A percentile compares a stretch with the other conserved stretches of the same genome.
These are phyloP conservation scores for Penicillium sp. DNA, from an alignment of 2,329 filamentous ascomycete species.

Conservation along the genomic window DNA sequence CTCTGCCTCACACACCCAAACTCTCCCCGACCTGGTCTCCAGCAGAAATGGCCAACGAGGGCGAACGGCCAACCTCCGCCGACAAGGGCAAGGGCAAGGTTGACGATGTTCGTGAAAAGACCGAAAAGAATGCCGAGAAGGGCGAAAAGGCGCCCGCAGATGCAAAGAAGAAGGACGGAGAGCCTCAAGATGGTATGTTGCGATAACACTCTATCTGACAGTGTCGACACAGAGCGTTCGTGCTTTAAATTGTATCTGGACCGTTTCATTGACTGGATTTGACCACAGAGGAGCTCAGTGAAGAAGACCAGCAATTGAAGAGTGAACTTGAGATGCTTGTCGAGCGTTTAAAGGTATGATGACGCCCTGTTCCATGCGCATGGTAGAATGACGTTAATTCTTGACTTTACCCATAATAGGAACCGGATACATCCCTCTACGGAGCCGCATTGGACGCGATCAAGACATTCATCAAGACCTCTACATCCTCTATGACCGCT, in stretches of 20 bases:
- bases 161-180: constrained; percentile 74
- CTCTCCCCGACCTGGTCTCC: constrained; percentile 29
- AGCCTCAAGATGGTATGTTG: constrained; percentile 59
- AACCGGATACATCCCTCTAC: constrained; percentile 84
- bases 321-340: constrained; percentile 97
- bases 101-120: constrained; percentile 64
- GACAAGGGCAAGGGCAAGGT: constrained; percentile 98
- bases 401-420: constrained; percentile 54
- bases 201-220: constrained; percentile 3
- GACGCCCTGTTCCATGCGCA: constrained; percentile 3
- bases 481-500: constrained; percentile 98
- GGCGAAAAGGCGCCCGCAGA: constrained; percentile 71
- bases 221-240: constrained; percentile 12
- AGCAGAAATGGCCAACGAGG: constrained; percentile 83
- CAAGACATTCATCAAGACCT: constrained; percentile 98
- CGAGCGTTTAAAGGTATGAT: constrained; percentile 79
- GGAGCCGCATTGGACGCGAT: constrained; percentile 91
- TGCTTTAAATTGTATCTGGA: constrained; percentile 16
- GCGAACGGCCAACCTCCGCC: constrained; percentile 77
- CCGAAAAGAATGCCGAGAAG: constrained; percentile 58
- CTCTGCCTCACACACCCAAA: constrained; percentile 9
- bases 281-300: constrained; percentile 82
- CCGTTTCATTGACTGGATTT: constrained; percentile 23
- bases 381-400: constrained; percentile 30
- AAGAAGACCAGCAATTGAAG: constrained; percentile 98